Evolutionary conservation across 495 filamentous ascomycete genomes (phyloP).

Genomic region (Copromyces sp.): DNA sequence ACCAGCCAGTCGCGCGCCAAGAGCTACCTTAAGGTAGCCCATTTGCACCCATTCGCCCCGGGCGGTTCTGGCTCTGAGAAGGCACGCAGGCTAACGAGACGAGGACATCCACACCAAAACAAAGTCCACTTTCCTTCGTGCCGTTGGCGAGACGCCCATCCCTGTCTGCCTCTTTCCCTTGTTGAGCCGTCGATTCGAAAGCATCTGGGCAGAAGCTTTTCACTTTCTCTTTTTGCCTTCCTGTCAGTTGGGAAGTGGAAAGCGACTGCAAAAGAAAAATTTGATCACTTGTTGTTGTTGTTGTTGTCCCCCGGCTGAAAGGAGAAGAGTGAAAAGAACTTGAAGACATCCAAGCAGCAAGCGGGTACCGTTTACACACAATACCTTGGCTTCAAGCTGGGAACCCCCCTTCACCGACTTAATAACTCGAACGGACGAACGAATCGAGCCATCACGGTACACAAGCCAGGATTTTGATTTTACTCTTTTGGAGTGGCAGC

Average conservation of each 20-base stretch:
- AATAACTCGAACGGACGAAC: neutral
- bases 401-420: neutral
- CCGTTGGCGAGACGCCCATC: neutral
- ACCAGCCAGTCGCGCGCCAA: slow-evolving; percentile 13
- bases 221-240: slow-evolving; percentile 3
- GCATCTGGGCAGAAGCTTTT: slow-evolving; percentile 2
- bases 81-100: neutral
- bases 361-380: neutral
- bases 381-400: neutral
- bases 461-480: neutral
- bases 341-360: neutral
- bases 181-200: neutral
- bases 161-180: slow-evolving; percentile 10
- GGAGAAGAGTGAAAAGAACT: neutral
- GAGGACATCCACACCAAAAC: neutral
- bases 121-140: neutral
- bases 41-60: slow-evolving; percentile 4
- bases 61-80: neutral
- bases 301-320: neutral
- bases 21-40: slow-evolving; percentile 6
- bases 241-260: neutral
- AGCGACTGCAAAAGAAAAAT: slow-evolving; percentile 1
- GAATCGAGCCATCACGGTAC: neutral
- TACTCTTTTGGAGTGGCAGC: neutral
- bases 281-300: slow-evolving; percentile 1